phyloP scores from a whole-genome alignment of 768 basidiomycete genomes.

The Phaffia tasmanica region DNA sequence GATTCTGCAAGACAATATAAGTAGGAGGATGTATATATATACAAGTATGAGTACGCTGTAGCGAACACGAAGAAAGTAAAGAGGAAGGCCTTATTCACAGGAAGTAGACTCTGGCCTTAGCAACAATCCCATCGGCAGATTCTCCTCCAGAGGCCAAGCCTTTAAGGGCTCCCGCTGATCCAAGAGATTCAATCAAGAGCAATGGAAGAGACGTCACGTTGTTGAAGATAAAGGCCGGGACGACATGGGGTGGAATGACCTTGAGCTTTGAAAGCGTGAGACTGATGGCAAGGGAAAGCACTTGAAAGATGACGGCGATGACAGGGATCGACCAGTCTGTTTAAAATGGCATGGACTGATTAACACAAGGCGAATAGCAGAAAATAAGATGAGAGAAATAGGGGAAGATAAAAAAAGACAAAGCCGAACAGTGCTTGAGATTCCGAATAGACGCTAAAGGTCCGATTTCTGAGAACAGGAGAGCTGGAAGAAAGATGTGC shows the following conservation, averaged over 20 bases:
- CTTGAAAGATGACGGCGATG: slow-evolving; percentile 33
- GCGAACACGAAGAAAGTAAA: not conserved
- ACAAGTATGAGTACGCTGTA: not conserved
- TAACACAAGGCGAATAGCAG: not conserved
- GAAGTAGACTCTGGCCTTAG: slow-evolving; percentile 33
- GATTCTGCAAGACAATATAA: slow-evolving; percentile 22
- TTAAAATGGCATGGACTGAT: not conserved
- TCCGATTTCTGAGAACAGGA: slow-evolving; percentile 38
- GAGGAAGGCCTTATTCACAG: slow-evolving; percentile 16
- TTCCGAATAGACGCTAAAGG: slow-evolving; percentile 34
- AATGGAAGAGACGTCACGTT: slow-evolving; percentile 37
- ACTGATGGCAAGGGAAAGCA: slow-evolving; percentile 32
- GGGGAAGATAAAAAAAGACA: no score
- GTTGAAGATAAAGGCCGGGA: slow-evolving; percentile 36
- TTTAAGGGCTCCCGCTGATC: slow-evolving; percentile 33
- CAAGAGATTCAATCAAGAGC: slow-evolving; percentile 33
- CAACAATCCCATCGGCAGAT: slow-evolving; percentile 28
- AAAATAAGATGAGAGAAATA: not conserved
- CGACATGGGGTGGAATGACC: slow-evolving; percentile 15
- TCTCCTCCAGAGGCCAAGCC: slow-evolving; percentile 26
- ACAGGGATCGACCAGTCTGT: slow-evolving; percentile 35
- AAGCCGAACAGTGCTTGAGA: slow-evolving; percentile 32
- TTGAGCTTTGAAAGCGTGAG: slow-evolving; percentile 24
- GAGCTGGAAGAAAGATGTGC: slow-evolving; percentile 33
- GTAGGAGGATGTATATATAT: not conserved